Percentiles rank a stretch among this genome's conserved stretches.
phyloP scores from a whole-genome alignment of 345 rosid species.

The Euphorbia tirucalli region DNA sequence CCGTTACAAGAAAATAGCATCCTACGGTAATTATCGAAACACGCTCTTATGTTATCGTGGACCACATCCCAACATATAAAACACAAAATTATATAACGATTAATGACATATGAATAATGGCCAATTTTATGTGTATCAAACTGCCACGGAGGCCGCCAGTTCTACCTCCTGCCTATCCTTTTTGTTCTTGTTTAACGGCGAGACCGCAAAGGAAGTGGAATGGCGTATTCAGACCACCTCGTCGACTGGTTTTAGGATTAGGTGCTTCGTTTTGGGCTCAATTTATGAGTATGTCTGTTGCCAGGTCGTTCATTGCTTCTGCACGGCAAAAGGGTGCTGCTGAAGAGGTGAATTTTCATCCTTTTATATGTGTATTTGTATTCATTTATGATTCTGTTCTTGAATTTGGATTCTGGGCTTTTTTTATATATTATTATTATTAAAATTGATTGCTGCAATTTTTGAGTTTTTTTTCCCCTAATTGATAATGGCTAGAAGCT shows the following conservation, averaged over 20 bases:
- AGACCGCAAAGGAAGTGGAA: slow-evolving; percentile 23
- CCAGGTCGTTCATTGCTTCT: slow-evolving; percentile 59
- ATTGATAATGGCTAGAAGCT: not conserved
- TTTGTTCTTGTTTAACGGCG: slow-evolving; percentile 10
- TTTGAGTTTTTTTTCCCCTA: not conserved
- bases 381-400: not conserved
- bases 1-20: not conserved
- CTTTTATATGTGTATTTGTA: not conserved
- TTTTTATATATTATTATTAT: no score
- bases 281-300: slow-evolving; percentile 44
- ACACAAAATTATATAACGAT: not conserved
- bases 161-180: slow-evolving; percentile 18
- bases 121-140: slow-evolving; percentile 27
- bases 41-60: slow-evolving; percentile 9
- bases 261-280: slow-evolving; percentile 63
- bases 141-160: slow-evolving; percentile 31
- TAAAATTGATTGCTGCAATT: not conserved
- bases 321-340: slow-evolving; percentile 64
- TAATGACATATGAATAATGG: slow-evolving; percentile 33
- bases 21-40: slow-evolving; percentile 6
- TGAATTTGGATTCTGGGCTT: slow-evolving; percentile 6
- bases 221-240: slow-evolving; percentile 38
- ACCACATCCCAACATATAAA: slow-evolving; percentile 14
- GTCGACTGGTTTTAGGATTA: slow-evolving; percentile 54
- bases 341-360: slow-evolving; percentile 55